Percentiles rank a stretch among this genome's conserved stretches.
Evolutionary conservation across 164 flowering plant genomes (phyloP).

Genomic region (Warburgia ugandensis): DNA sequence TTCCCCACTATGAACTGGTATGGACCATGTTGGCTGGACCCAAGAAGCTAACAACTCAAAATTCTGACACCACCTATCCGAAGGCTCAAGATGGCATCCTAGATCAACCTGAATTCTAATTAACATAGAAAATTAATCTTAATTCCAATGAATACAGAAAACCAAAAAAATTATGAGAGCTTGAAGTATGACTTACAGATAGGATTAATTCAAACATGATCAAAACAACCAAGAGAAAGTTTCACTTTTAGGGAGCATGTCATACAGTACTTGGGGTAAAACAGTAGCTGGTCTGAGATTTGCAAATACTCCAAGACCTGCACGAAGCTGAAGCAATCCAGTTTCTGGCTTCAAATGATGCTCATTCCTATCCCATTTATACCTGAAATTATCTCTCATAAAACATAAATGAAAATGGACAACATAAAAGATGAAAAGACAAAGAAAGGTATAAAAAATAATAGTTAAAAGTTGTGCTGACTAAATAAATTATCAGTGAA

Average conservation of each 20-base stretch:
- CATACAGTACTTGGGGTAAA: slow-evolving; percentile 67
- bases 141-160: too few species aligned
- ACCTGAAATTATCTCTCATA: slow-evolving; percentile 31
- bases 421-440: too few species aligned
- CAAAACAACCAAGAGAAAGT: background rate
- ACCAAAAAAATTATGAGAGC: background rate
- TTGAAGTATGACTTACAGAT: background rate
- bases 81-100: too few species aligned
- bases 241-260: background rate
- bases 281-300: slow-evolving; percentile 94
- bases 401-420: background rate
- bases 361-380: slow-evolving; percentile 91
- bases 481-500: background rate
- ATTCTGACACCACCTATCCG: too few species aligned
- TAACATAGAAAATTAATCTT: too few species aligned
- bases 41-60: too few species aligned
- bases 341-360: slow-evolving; percentile 96
- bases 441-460: too few species aligned
- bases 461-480: too few species aligned
- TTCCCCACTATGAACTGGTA: too few species aligned
- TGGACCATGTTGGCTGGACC: too few species aligned
- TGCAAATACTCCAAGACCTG: slow-evolving; percentile 89
- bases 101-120: too few species aligned
- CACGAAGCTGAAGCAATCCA: slow-evolving; percentile 86
- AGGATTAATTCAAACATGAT: background rate